Evolutionary conservation across 1,284 basidiomycete species (phyloP).

Genomic region (Boletellus sp.): DNA sequence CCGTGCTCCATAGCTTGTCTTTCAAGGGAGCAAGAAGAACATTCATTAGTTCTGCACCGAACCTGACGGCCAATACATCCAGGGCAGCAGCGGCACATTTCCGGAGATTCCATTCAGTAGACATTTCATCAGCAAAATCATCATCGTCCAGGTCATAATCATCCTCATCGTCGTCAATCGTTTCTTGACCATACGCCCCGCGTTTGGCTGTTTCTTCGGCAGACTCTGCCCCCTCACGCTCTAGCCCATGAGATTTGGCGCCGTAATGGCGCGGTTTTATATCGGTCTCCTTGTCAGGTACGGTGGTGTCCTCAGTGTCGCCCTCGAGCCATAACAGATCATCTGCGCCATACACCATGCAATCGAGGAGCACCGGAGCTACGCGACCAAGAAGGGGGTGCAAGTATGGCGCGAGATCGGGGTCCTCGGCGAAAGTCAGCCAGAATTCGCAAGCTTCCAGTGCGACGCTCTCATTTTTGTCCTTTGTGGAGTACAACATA

Average conservation of each 20-base stretch:
- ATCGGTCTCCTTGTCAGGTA: constrained; percentile 91
- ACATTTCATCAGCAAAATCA: constrained; percentile 93
- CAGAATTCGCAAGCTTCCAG: constrained; percentile 99
- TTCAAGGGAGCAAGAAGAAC: constrained; percentile 89
- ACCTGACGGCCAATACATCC: constrained; percentile 94
- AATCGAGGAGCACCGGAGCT: constrained; percentile 90
- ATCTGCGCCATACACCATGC: constrained; percentile 96
- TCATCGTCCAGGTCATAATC: constrained; percentile 85
- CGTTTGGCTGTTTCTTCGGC: constrained; percentile 50
- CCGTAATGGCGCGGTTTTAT: constrained; percentile 96
- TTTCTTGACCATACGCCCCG: constrained; percentile 71
- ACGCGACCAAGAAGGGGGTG: constrained; percentile 85
- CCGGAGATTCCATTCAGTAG: constrained; percentile 98
- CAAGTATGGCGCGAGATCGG: constrained; percentile 79
- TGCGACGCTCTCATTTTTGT: constrained; percentile 92
- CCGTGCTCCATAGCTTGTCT: constrained; percentile 88
- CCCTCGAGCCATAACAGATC: constrained; percentile 94
- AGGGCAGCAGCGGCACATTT: constrained; percentile 98
- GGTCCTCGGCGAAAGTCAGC: constrained; percentile 98
- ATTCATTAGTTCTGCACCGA: constrained; percentile 82
- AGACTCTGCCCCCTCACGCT: constrained; percentile 59
- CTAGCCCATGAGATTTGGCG: constrained; percentile 78
- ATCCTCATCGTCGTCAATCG: constrained; percentile 71
- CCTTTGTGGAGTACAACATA: constrained; percentile 97
- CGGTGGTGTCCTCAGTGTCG: constrained; percentile 85